Evolutionary conservation across 768 basidiomycete genomes (phyloP).

Genomic region (Boletus pseudo-olivaceus): DNA sequence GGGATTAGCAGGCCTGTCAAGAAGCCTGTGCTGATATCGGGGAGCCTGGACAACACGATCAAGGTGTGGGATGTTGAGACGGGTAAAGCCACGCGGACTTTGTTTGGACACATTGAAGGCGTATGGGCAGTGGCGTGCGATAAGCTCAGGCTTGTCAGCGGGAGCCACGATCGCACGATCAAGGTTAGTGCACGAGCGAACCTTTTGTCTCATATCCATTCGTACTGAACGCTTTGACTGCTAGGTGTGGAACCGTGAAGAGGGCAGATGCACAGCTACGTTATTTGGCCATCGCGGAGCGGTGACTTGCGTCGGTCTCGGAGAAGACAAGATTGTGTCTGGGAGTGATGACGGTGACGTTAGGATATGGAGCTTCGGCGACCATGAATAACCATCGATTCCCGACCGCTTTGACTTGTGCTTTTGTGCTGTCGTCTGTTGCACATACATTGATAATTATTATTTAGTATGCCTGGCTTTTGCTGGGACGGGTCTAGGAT

Average conservation of each 20-base stretch:
- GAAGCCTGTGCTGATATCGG: conserved; percentile 80
- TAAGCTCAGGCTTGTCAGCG: conserved; percentile 86
- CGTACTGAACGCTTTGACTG: background rate
- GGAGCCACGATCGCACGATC: conserved; percentile 94
- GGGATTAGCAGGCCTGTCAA: conserved; percentile 30
- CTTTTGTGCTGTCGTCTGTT: background rate
- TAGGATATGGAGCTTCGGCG: conserved; percentile 75
- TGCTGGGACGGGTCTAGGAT: no score
- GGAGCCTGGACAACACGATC: conserved; percentile 92
- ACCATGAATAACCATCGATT: conserved; percentile 16
- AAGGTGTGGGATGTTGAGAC: conserved; percentile 94
- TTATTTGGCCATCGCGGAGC: conserved; percentile 93
- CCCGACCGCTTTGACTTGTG: background rate
- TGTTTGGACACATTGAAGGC: conserved; percentile 98
- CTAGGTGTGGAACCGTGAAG: conserved; percentile 92
- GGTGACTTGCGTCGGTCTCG: conserved; percentile 84
- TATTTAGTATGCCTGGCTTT: background rate
- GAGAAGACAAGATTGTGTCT: conserved; percentile 95
- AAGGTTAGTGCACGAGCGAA: conserved; percentile 54
- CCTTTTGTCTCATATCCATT: conserved; percentile 3
- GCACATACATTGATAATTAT: background rate
- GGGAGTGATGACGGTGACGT: conserved; percentile 91
- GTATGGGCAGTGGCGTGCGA: conserved; percentile 96
- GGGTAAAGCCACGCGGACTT: conserved; percentile 70
- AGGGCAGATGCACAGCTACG: conserved; percentile 82